Conservation (phyloP, 306 rosid genomes). For the Vigna unguiculata region DNA sequence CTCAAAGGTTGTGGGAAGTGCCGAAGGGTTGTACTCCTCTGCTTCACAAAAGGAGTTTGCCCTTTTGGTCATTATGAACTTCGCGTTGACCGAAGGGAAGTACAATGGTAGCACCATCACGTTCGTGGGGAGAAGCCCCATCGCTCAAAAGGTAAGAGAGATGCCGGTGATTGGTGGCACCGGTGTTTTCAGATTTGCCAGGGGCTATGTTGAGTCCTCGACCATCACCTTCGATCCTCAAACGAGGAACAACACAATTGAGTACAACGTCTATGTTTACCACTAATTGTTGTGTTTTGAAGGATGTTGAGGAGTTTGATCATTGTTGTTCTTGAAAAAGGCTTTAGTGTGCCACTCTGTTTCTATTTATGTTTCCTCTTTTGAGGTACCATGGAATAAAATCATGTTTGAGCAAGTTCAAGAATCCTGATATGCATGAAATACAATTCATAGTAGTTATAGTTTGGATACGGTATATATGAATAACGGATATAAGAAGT, state of each 20-base stretch:
- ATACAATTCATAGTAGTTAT: too few relatives aligned
- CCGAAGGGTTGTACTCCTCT: slow-evolving; percentile 57
- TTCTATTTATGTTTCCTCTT: background rate
- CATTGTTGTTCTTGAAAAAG: background rate
- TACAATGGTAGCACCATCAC: slow-evolving; percentile 69
- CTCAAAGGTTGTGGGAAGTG: slow-evolving; percentile 47
- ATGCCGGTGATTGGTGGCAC: slow-evolving; percentile 75
- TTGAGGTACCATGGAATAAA: background rate
- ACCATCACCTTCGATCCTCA: slow-evolving; percentile 1
- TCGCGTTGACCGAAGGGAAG: slow-evolving; percentile 58
- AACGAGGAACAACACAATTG: slow-evolving; percentile 51
- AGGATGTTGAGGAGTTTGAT: background rate
- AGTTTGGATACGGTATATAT: too few relatives aligned
- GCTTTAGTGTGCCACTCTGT: background rate
- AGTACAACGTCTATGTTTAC: slow-evolving; percentile 53
- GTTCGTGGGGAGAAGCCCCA: slow-evolving; percentile 57
- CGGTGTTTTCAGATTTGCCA: slow-evolving; percentile 71
- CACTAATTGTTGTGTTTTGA: background rate
- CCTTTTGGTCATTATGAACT: slow-evolving; percentile 55
- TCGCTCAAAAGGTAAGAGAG: slow-evolving; percentile 53
- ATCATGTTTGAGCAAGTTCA: background rate
- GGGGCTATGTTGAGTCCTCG: slow-evolving; percentile 55
- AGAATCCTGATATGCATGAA: too few relatives aligned
- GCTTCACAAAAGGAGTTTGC: slow-evolving; percentile 49
- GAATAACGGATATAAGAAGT: too few relatives aligned